Evolutionary conservation across 495 filamentous ascomycete genomes (phyloP), one percentile per base, ranked within the genome.

Genomic region (Penicillium daleae): DNA sequence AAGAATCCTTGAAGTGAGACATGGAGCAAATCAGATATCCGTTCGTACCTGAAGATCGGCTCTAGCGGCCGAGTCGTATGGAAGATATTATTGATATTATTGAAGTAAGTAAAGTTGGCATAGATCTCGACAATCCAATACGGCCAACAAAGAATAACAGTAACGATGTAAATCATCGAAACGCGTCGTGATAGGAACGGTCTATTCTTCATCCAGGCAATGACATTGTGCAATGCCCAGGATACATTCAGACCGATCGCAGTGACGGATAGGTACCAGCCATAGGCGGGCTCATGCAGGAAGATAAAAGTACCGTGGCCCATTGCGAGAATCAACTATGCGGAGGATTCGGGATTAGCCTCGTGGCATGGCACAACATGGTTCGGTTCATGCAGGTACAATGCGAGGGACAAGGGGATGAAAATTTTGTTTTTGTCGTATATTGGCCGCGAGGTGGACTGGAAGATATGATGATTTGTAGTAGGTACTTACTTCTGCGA

Each of bases 111-210:
- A 59, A 82, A 83, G 32, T 83, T 80, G 6, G 76, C 78, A 57
- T 80, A 81, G 10, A 81, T 83, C 65, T 83, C 80, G 0, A 82
- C 48, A 19, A 78, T 65, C 79, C 79, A 82, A 56, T 81, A 81
- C 6, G 77, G 80, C 70, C 73, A 75, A 26, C 65, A 75, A 19
- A 82, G 68, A 1, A 73, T 29, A 5, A 82, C 71, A 2, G 79
- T 82, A 40, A 63, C 50, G 33, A 82, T 78, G 57, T 80, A 82
- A 53, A 78, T 59, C 5, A 64, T 33, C 3, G 76, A 79, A 22
- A 75, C 69, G 7, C 62, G 60, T 0, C 67, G 70, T 0, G 71
- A 73, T 8, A 83, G 62, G 35, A 83, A 83, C 0, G 80, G 79
- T 33, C 68, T 63, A 24, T 76, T 80, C 62, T 83, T 83, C 69